Evolutionary conservation across 148 eudicot species (phyloP).

Genomic region (Amaranthus hypochondriacus): DNA sequence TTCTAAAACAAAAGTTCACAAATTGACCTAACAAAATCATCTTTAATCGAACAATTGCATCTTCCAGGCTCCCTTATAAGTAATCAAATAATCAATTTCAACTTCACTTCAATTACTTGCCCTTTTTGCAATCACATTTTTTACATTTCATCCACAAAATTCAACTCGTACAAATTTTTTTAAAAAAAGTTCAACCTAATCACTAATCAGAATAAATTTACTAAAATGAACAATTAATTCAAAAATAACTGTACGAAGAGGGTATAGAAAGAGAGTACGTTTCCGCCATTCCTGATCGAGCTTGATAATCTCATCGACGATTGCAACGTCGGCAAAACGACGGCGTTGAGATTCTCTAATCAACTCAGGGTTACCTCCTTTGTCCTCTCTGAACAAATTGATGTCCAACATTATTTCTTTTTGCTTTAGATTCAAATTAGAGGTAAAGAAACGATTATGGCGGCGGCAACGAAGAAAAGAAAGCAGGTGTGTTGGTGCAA

Average conservation of each 20-base stretch:
- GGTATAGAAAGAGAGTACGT: slow-evolving; percentile 28
- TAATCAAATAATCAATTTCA: too few species aligned
- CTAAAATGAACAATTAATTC: too few species aligned
- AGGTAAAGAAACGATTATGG: too few species aligned
- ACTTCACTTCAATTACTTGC: too few species aligned
- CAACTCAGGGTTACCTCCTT: slow-evolving; percentile 68
- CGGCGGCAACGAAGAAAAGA: too few species aligned
- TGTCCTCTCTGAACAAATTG: slow-evolving; percentile 72
- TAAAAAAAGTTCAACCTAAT: too few species aligned
- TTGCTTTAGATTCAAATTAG: not conserved
- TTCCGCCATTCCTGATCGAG: slow-evolving; percentile 71
- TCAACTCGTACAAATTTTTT: too few species aligned
- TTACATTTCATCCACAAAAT: too few species aligned
- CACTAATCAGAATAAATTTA: too few species aligned
- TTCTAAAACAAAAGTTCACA: not conserved
- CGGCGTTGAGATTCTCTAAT: slow-evolving; percentile 85
- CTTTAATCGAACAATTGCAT: not conserved
- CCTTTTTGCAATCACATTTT: too few species aligned
- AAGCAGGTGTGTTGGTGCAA: too few species aligned
- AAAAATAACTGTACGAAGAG: not conserved
- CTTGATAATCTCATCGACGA: slow-evolving; percentile 65
- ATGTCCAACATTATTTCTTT: slow-evolving; percentile 63
- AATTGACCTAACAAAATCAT: not conserved
- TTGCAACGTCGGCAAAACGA: slow-evolving; percentile 56
- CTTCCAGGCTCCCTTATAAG: too few species aligned